Evolutionary conservation across 305 asterid species (phyloP).

Genomic region (Solanum aculeatissimum): DNA sequence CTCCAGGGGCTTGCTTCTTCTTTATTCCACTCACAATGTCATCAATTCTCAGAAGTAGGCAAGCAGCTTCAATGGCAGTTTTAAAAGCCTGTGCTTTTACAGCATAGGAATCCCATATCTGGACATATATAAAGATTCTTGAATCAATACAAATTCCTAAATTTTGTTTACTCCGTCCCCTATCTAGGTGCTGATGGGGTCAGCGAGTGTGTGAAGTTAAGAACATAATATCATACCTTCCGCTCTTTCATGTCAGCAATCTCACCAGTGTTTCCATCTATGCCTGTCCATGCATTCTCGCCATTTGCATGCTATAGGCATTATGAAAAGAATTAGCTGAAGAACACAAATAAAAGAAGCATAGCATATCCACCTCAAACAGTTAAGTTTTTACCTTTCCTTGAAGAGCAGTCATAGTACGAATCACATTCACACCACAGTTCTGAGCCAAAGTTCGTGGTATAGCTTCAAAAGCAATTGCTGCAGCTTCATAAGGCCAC

Average conservation of each 20-base stretch:
- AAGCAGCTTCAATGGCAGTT: conserved; percentile 94
- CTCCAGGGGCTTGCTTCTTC: conserved; percentile 77
- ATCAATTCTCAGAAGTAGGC: conserved; percentile 94
- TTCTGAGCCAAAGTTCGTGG: conserved; percentile 96
- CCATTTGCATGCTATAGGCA: conserved; percentile 75
- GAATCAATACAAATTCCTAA: not conserved
- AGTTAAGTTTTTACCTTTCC: conserved; percentile 48
- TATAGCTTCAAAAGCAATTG: conserved; percentile 86
- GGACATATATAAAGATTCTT: not conserved
- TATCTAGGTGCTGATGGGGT: not conserved
- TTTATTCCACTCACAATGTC: conserved; percentile 95
- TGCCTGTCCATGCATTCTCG: conserved; percentile 94
- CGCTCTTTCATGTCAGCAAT: conserved; percentile 89
- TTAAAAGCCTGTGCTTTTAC: conserved; percentile 91
- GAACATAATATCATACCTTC: conserved; percentile 37
- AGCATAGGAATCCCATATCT: conserved; percentile 95
- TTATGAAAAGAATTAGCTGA: not conserved
- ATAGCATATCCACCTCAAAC: not conserved
- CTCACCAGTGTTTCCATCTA: conserved; percentile 94
- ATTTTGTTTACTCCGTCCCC: not conserved
- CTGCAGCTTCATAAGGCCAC: conserved; percentile 99
- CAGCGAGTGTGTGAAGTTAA: not conserved
- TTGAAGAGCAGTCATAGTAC: conserved; percentile 88
- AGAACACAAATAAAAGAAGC: not conserved
- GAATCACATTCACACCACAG: conserved; percentile 88